Evolutionary conservation across 2,329 filamentous ascomycete genomes (phyloP).

Genomic region (Macrophomina phaseolina): DNA sequence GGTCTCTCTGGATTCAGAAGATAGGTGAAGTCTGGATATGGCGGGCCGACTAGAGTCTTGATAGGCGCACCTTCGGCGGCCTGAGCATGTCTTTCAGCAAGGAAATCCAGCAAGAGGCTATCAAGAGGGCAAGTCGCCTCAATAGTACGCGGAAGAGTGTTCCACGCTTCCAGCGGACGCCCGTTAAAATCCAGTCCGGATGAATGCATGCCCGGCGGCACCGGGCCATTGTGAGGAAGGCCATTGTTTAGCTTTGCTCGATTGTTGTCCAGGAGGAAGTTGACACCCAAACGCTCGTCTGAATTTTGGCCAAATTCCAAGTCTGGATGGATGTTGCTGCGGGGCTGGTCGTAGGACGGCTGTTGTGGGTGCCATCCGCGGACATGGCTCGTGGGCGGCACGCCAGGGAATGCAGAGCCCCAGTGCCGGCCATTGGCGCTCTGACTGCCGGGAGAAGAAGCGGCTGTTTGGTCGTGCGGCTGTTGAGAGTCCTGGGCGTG

Average conservation of each 20-base stretch:
- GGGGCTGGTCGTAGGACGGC: conserved; percentile 50
- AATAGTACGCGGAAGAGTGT: conserved; percentile 59
- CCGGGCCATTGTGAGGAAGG: neutral
- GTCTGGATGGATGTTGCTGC: conserved; percentile 28
- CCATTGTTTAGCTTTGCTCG: conserved; percentile 37
- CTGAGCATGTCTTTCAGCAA: conserved; percentile 70
- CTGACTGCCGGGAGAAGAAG: conserved; percentile 36
- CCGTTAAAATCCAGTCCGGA: conserved; percentile 38
- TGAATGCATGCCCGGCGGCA: conserved; percentile 37
- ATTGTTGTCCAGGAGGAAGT: conserved; percentile 71
- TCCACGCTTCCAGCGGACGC: conserved; percentile 36
- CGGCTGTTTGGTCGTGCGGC: conserved; percentile 17
- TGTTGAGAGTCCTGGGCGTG: conserved; percentile 15
- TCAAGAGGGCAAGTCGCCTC: conserved; percentile 78
- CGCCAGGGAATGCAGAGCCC: conserved; percentile 35
- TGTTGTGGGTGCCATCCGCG: conserved; percentile 44
- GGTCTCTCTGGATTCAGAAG: conserved; percentile 73
- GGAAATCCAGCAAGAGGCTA: conserved; percentile 78
- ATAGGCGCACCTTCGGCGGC: conserved; percentile 68
- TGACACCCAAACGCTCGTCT: conserved; percentile 71
- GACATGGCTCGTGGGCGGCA: conserved; percentile 42
- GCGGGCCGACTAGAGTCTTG: conserved; percentile 73
- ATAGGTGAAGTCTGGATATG: conserved; percentile 79
- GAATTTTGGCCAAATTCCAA: conserved; percentile 25
- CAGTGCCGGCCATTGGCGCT: conserved; percentile 37